phyloP scores from a whole-genome alignment of 345 rosid genomes.

The Corchorus capsularis region DNA sequence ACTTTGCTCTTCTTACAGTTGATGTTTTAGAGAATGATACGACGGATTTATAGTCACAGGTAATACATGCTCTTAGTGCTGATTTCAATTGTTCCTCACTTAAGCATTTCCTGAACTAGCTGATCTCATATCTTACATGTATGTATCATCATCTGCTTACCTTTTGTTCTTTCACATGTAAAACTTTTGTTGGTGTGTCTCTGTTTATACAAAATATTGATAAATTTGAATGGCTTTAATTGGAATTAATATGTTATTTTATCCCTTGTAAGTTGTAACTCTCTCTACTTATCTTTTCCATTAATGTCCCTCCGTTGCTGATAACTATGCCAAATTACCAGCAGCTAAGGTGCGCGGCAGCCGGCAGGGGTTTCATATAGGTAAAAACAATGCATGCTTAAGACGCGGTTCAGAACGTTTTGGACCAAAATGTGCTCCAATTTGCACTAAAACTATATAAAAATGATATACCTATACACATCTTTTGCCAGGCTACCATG shows the following conservation, averaged over 20 bases:
- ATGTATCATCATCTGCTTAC: constrained; percentile 25
- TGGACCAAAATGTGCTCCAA: no score
- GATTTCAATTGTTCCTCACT: constrained; percentile 21
- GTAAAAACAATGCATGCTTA: no score
- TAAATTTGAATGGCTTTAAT: constrained; percentile 12
- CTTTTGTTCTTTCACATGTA: constrained; percentile 1
- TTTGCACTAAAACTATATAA: no score
- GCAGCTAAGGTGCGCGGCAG: no score
- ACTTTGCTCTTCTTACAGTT: constrained; percentile 17
- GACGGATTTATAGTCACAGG: constrained; percentile 27
- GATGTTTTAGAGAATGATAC: constrained; percentile 15
- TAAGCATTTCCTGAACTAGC: constrained; percentile 7
- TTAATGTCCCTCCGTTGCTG: background rate
- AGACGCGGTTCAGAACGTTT: no score
- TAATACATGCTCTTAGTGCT: constrained; percentile 15
- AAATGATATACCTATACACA: no score
- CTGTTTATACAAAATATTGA: constrained; percentile 19
- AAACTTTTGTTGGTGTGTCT: constrained; percentile 21
- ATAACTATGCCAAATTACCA: no score
- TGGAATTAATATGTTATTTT: background rate
- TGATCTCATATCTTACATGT: constrained; percentile 19
- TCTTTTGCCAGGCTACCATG: no score
- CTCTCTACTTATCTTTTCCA: background rate
- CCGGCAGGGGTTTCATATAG: no score
- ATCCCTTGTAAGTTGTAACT: background rate